Base-by-base conservation (phyloP, 192 early-diverging fungal species). In the Phlyctochytrium bullatum region DNA sequence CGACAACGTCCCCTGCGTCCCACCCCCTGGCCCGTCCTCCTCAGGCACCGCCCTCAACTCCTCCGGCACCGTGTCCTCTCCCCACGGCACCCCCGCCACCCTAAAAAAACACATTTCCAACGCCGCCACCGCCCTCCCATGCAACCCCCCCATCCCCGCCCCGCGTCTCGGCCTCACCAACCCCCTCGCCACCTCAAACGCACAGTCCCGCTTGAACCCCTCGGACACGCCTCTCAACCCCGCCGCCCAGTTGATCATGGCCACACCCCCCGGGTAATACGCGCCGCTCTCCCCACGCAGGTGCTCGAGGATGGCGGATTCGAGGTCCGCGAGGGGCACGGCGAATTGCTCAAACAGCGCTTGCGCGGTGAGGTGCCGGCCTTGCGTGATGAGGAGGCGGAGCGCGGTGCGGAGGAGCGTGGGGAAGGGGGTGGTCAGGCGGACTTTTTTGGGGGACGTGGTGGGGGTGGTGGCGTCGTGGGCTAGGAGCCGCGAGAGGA, bases 41-140 rank as follows among this genome's bases (percentile, higher is more conserved):
- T 56, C 83, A 58, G 71, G 73, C 72, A 78, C 73, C 62, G 88
- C 89, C 14, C 90, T 88, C 40, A 47, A 47, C 6, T 20, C 20
- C 20, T 47, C 40, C 6, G 40, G 40, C 6, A 47, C 20, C 10
- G 40, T 20, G 20, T 47, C 40, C 40, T 47, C 40, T 14, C 10
- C 6, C 40, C 40, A 47, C 40, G 20, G 6, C 40, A 14, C 40
- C 20, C 40, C 40, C 40, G 40, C 20, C 40, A 47, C 40, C 6
- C 40, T 6, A 20, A 47, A 47, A 47, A 14, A 47, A 20, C 40
- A 47, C 6, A 20, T 20, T 47, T 47, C 40, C 40, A 47, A 47
- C 40, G 40, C 40, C 40, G 40, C 40, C 40, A 6, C 20, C 6
- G 40, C 40, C 40, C 20, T 47, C 20, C 40, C 40, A 47, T 47